A percentile compares a stretch with the other conserved stretches of the same genome.
These are phyloP conservation scores for Tetracladium maxilliforme DNA, from an alignment of 2,329 filamentous ascomycete species.

Conservation along the genomic window DNA sequence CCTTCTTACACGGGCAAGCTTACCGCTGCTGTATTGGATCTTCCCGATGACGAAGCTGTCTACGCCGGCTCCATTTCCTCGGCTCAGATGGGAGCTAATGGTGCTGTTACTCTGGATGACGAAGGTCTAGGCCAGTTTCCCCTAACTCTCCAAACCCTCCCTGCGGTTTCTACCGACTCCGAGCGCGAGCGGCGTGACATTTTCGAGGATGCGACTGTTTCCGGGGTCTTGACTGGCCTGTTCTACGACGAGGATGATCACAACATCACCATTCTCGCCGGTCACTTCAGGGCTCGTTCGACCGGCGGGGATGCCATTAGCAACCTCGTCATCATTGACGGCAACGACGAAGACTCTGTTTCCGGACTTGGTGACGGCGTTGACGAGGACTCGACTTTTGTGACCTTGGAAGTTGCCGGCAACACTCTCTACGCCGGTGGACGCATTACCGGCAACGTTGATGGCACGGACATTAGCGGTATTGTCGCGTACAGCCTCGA, in stretches of 20 bases:
- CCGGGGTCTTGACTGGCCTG: conserved; percentile 61
- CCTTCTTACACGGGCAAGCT: conserved; percentile 60
- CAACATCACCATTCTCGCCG: conserved; percentile 79
- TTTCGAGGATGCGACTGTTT: conserved; percentile 27
- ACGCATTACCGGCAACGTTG: conserved; percentile 55
- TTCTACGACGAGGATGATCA: conserved; percentile 57
- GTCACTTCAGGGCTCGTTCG: conserved; percentile 63
- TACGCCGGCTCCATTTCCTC: conserved; percentile 77
- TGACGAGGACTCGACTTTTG: conserved; percentile 58
- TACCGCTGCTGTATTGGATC: conserved; percentile 52
- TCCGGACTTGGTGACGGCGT: conserved; percentile 56
- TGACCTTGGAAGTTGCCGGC: conserved; percentile 51
- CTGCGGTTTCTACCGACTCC: conserved; percentile 21
- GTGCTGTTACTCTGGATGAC: conserved; percentile 54
- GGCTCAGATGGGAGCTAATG: conserved; percentile 56
- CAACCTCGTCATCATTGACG: conserved; percentile 74
- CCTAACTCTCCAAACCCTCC: conserved; percentile 8
- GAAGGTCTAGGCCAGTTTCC: no score
- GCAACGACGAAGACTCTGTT: conserved; percentile 48
- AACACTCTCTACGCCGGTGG: conserved; percentile 73
- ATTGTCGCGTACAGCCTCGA: conserved; percentile 68
- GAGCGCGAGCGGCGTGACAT: conserved; percentile 13
- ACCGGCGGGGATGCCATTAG: conserved; percentile 57
- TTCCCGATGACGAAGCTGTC: conserved; percentile 48
- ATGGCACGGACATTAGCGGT: conserved; percentile 49